Conservation (phyloP, 2,329 filamentous ascomycete genomes). For the Phyllosticta ampelicida region DNA sequence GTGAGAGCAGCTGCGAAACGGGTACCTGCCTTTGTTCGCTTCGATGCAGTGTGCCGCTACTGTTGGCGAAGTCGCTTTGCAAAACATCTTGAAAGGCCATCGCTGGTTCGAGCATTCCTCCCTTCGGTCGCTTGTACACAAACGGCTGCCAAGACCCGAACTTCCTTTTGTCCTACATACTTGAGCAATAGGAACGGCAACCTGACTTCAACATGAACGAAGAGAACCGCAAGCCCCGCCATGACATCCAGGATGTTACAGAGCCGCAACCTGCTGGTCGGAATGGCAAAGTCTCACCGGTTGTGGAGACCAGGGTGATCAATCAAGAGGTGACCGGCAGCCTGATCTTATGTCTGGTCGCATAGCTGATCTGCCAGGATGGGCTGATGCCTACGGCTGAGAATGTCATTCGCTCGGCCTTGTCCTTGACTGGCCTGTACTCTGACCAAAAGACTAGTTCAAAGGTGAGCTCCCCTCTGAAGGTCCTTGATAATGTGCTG, state of each 20-base stretch:
- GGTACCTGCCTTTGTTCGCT: background rate
- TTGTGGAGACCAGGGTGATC: constrained; percentile 4
- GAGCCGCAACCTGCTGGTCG: background rate
- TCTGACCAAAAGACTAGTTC: background rate
- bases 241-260: background rate
- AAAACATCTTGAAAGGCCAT: background rate
- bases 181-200: background rate
- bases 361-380: constrained; percentile 2
- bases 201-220: constrained; percentile 3
- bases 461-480: background rate
- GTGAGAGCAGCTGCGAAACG: background rate
- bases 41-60: background rate
- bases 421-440: constrained; percentile 1
- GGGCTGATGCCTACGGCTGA: constrained; percentile 7
- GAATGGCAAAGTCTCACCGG: background rate
- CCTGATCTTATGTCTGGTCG: background rate
- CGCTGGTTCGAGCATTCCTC: background rate
- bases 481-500: background rate
- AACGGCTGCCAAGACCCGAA: background rate
- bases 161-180: background rate
- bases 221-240: background rate
- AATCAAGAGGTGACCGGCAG: constrained; percentile 5
- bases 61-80: background rate
- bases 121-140: background rate
- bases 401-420: constrained; percentile 2